Evolutionary conservation across 129 eudicot genomes (phyloP).

Genomic region (Centaurea solstitialis): DNA sequence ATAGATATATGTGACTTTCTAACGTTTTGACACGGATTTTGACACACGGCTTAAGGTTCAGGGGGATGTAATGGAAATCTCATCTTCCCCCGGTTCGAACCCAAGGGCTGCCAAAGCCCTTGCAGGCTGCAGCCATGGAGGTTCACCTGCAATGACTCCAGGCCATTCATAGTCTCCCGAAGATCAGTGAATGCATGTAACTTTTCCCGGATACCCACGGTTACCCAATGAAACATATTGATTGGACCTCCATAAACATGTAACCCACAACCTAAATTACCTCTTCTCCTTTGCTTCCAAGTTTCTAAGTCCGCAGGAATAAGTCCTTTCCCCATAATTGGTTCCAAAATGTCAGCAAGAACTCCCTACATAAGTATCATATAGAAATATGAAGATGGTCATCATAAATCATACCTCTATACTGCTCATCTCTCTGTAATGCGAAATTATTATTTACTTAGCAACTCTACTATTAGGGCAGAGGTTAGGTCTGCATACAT

Average conservation of each 20-base stretch:
- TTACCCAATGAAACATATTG: background rate
- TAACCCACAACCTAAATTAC: slow-evolving; percentile 29
- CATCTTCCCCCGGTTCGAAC: too few species aligned
- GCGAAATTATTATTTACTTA: background rate
- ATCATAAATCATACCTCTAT: background rate
- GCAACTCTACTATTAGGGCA: background rate
- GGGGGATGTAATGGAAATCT: background rate
- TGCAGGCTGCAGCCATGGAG: too few species aligned
- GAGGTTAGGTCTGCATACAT: too few species aligned
- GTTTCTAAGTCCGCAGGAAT: slow-evolving; percentile 97
- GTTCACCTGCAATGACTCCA: too few species aligned
- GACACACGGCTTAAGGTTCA: background rate
- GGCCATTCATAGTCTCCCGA: too few species aligned
- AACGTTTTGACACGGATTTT: background rate
- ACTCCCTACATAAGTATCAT: slow-evolving; percentile 62
- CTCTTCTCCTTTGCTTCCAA: slow-evolving; percentile 98
- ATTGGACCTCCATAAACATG: background rate
- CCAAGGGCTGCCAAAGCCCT: too few species aligned
- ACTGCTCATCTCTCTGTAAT: background rate
- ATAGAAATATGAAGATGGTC: slow-evolving; percentile 7
- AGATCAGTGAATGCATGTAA: too few species aligned
- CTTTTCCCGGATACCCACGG: too few species aligned
- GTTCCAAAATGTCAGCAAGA: slow-evolving; percentile 97
- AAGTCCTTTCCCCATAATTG: slow-evolving; percentile 99
- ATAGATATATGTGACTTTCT: background rate